Evolutionary conservation across 768 basidiomycete genomes (phyloP), one percentile per base, ranked within the genome.

Genomic region (Lepiota brunneoincarnata): DNA sequence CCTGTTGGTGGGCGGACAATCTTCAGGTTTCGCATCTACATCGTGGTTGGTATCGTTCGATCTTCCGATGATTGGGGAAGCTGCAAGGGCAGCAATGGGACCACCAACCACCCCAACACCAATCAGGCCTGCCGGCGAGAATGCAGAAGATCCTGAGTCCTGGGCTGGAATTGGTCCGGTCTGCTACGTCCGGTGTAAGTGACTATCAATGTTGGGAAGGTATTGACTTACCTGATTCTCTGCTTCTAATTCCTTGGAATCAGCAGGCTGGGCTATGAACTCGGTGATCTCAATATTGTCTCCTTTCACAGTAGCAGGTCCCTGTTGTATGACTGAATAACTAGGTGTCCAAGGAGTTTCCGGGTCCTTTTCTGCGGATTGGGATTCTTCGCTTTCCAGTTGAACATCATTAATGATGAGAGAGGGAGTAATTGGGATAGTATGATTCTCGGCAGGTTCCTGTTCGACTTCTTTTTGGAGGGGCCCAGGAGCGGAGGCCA

Each of bases 261-360:
- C 49, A 3, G 34, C 44, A 12, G 39, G 48, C 34, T 36, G 41
- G 35, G 23, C 21, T 37, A 9, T 49, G 37, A 20, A 11, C 41
- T 20, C 9, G 49, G 34, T 15, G 48, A 31, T 31, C 24, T 47
- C 59, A 18, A 52, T 37, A 17, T 15, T 31, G 10, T 55, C 26
- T 24, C 49, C 53, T n/a, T 52, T 42, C 9, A 46, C 6, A 6
- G 43, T 28, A 47, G 47, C 54, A 38, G 57, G 20, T 6, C 63
- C 63, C 47, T 63, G 63, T 3, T 37, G 45, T 3, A 55, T 61
- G 31, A 63, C 61, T 12, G 57, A 63, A 45, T 63, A 61, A 36
- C 62, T 63, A 2, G 63, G 57, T 5, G 63, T 58, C 63, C 58
- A 63, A 9, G 52, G 49, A 4, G 58, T 58, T 2, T 39, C 40